These are phyloP conservation scores for Brassica hybrid DNA, from an alignment of 441 rosid species.

Conservation along the genomic window DNA sequence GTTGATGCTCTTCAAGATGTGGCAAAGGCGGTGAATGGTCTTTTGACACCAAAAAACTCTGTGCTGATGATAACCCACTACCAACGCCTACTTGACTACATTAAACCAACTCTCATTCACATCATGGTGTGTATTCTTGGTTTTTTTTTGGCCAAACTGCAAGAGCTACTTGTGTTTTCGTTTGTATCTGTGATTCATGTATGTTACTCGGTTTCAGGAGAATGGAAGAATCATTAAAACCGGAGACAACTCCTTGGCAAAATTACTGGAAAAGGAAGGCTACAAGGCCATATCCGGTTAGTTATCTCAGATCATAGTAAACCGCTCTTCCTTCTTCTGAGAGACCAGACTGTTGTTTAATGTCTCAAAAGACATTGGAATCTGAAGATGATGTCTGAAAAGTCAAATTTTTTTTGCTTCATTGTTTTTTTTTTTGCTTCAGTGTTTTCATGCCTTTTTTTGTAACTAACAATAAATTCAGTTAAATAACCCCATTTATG, in stretches of 20 bases:
- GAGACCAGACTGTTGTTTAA: conserved; percentile 1
- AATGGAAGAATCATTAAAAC: conserved; percentile 83
- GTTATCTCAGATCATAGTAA: conserved; percentile 36
- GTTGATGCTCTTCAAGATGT: conserved; percentile 95
- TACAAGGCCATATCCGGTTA: conserved; percentile 69
- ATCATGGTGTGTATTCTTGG: conserved; percentile 67
- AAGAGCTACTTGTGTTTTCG: not conserved
- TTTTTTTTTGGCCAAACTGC: conserved; percentile 5
- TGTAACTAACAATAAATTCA: conserved; percentile 31
- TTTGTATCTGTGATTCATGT: conserved; percentile 7
- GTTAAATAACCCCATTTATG: conserved; percentile 21
- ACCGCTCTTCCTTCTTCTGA: conserved; percentile 24
- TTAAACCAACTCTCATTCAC: conserved; percentile 80
- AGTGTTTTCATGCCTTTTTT: conserved; percentile 7
- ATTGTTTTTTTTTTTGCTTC: conserved; percentile 26
- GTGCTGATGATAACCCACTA: conserved; percentile 96
- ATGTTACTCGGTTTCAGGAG: conserved; percentile 57
- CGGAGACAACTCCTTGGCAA: conserved; percentile 83
- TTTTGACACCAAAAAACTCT: conserved; percentile 83
- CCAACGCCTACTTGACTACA: conserved; percentile 78
- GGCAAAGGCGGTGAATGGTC: conserved; percentile 90
- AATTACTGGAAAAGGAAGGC: conserved; percentile 82
- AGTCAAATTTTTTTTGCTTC: conserved; percentile 23
- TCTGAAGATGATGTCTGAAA: conserved; percentile 20
- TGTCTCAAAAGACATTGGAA: conserved; percentile 23